Percentiles rank a stretch among this genome's conserved stretches.
Evolutionary conservation across 257 asterid genomes (phyloP).

Genomic region (Solanum paucissectum): DNA sequence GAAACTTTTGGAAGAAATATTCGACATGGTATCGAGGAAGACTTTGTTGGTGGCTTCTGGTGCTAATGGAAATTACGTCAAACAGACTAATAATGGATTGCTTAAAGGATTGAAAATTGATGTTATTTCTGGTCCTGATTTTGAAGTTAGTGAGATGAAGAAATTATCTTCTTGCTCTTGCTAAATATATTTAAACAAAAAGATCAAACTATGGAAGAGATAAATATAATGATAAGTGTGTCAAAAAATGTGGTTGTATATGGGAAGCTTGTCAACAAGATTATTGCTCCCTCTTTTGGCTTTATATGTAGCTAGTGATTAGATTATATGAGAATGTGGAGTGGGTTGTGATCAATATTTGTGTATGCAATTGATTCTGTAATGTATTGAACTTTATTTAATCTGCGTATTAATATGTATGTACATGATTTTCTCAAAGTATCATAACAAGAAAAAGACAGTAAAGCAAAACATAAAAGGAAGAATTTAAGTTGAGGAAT

Average conservation of each 20-base stretch:
- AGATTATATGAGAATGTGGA: background rate
- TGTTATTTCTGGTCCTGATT: conserved; percentile 24
- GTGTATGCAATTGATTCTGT: background rate
- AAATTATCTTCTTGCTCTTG: conserved; percentile 61
- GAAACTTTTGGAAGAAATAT: conserved; percentile 51
- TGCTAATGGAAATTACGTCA: conserved; percentile 30
- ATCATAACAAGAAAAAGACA: background rate
- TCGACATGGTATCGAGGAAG: conserved; percentile 47
- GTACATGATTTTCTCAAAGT: background rate
- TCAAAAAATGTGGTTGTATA: background rate
- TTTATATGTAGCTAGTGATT: background rate
- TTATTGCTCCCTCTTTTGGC: background rate
- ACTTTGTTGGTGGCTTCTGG: conserved; percentile 35
- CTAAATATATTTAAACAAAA: conserved; percentile 9
- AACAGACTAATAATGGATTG: conserved; percentile 6
- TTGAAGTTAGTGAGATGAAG: conserved; percentile 71
- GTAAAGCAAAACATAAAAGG: background rate
- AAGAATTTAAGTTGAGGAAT: background rate
- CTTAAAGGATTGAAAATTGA: conserved; percentile 47
- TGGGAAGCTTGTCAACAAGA: background rate
- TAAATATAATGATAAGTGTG: background rate
- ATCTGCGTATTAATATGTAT: background rate
- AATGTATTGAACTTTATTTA: background rate
- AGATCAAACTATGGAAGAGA: background rate
- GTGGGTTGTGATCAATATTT: background rate